Base-by-base conservation (phyloP, 2,329 filamentous ascomycete genomes). In the Hymenoscyphus scutula region DNA sequence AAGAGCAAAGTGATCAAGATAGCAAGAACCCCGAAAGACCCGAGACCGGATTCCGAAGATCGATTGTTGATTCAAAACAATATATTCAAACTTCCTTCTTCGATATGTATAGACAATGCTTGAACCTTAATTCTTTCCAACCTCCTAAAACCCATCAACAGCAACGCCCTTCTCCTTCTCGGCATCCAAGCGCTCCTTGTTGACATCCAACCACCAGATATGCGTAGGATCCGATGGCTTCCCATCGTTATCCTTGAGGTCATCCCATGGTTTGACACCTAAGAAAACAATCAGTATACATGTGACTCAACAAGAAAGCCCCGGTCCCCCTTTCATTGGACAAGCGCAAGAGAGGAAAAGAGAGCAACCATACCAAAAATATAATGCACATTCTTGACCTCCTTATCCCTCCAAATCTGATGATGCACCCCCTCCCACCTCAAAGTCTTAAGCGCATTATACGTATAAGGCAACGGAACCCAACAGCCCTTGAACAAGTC, bases 401-500 rank as follows among this genome's bases (percentile, higher is more conserved):
- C 71, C 19, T 81, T 81, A 67, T 88, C 84, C 11, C 77, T 74
- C 85, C 85, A 88, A 62, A 88, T 83, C 61, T 75, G 70, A 30
- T 75, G 73, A 69, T 88, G 85, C 32, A 86, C 83, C 13, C 76
- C 78, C 17, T 76, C 69, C 76, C 79, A 79, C 17, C 82, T 75
- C 76, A 87, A 64, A 17, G 85, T 86, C 79, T 87, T 87, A 65
- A 88, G 78, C 10, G 83, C 85, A 67, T 88, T 88, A 73, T 87
- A 87, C 15, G 81, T 75, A 68, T 87, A 87, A 1, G 84, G 83
- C 68, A 88, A 76, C 5, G 81, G 72, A 13, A 83, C 80, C 85
- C 85, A 88, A 37, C 82, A 77, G 37, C 77, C 80, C 11, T 73
- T 73, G 74, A 83, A 88, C 25, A 86, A 74, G 56, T 82, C 80